These are phyloP conservation scores for Sugiyamaella valdiviana DNA, from an alignment of 805 yeast genomes.

Conservation along the genomic window DNA sequence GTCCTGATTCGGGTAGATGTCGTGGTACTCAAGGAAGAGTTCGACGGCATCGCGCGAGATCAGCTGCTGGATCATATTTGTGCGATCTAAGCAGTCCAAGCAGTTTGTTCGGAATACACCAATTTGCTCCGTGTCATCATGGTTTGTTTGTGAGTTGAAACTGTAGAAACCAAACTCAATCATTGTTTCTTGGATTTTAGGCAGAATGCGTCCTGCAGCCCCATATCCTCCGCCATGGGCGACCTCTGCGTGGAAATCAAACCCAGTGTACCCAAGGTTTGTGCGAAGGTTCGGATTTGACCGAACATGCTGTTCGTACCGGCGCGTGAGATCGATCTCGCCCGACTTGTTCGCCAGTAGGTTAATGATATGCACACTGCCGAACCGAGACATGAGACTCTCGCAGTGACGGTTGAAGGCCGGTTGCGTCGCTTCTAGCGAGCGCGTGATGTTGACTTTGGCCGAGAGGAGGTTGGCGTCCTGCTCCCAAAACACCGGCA, in stretches of 20 bases:
- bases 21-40: conserved; percentile 38
- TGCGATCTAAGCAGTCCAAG: conserved; percentile 89
- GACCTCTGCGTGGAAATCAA: conserved; percentile 92
- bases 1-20: conserved; percentile 43
- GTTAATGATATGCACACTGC: conserved; percentile 85
- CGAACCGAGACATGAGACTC: conserved; percentile 64
- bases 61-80: conserved; percentile 75
- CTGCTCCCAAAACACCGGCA: conserved; percentile 97
- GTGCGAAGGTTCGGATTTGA: conserved; percentile 29
- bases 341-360: conserved; percentile 72
- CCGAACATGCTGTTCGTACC: conserved; percentile 57
- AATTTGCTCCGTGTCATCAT: conserved; percentile 64
- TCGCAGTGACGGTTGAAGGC: conserved; percentile 79
- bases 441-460: conserved; percentile 81
- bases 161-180: conserved; percentile 78
- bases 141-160: conserved; percentile 51
- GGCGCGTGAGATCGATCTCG: conserved; percentile 63
- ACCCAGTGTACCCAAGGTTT: conserved; percentile 58
- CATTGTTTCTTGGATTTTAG: conserved; percentile 57
- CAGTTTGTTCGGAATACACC: conserved; percentile 94
- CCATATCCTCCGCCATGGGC: conserved; percentile 87
- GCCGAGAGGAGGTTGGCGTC: conserved; percentile 88
- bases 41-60: conserved; percentile 65
- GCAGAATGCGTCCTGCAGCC: conserved; percentile 66
- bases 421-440: conserved; percentile 88